A percentile compares a stretch with the other conserved stretches of the same genome.
Evolutionary conservation across 306 rosid species (phyloP).

Genomic region (Mimosa pudica): DNA sequence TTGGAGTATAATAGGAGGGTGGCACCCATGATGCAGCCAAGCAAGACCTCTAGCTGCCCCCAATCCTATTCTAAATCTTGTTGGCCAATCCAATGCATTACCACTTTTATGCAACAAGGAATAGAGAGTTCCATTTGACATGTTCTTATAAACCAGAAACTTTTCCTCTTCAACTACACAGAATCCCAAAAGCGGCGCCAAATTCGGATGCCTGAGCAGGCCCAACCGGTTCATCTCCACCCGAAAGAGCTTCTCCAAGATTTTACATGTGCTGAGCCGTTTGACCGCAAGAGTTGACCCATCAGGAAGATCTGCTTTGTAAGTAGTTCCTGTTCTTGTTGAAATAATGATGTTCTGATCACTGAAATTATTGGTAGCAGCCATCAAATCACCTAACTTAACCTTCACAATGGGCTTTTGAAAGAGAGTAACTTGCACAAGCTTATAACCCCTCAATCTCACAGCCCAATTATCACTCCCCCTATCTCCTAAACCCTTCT

Average conservation of each 20-base stretch:
- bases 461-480: slow-evolving; percentile 72
- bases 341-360: slow-evolving; percentile 58
- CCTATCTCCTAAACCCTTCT: slow-evolving; percentile 48
- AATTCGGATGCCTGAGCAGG: slow-evolving; percentile 80
- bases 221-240: slow-evolving; percentile 84
- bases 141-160: slow-evolving; percentile 82
- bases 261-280: slow-evolving; percentile 74
- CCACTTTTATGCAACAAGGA: slow-evolving; percentile 68
- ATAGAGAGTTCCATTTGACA: slow-evolving; percentile 83
- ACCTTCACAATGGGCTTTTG: slow-evolving; percentile 94
- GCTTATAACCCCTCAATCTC: slow-evolving; percentile 72
- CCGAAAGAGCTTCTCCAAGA: slow-evolving; percentile 81
- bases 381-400: slow-evolving; percentile 86
- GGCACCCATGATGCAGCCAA: slow-evolving; percentile 95
- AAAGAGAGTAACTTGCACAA: slow-evolving; percentile 82
- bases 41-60: slow-evolving; percentile 95
- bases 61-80: slow-evolving; percentile 79
- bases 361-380: slow-evolving; percentile 77
- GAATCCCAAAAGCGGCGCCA: slow-evolving; percentile 85
- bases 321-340: slow-evolving; percentile 82
- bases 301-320: slow-evolving; percentile 80
- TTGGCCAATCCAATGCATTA: slow-evolving; percentile 71
- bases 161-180: slow-evolving; percentile 91
- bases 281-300: slow-evolving; percentile 87
- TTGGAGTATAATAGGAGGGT: slow-evolving; percentile 86